These are phyloP conservation scores for Candida ovalis DNA, from an alignment of 805 yeast species.

Conservation along the genomic window DNA sequence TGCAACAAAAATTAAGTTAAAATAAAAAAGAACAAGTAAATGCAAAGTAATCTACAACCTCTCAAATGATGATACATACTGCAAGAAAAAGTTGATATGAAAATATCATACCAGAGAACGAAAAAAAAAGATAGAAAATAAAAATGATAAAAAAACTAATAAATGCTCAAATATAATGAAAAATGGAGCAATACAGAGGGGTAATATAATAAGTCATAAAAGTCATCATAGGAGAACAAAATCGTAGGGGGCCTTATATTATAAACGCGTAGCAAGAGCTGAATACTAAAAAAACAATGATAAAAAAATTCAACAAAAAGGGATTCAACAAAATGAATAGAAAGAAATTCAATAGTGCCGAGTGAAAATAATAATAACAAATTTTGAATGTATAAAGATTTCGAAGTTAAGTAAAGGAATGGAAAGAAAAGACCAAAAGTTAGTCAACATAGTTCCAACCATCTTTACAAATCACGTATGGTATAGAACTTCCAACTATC, in stretches of 20 bases:
- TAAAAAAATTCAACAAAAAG: not conserved
- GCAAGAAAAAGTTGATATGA: too few species aligned
- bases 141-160: not conserved
- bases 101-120: too few species aligned
- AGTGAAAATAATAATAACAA: not conserved
- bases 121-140: not conserved
- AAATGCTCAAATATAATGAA: not conserved
- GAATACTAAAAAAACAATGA: not conserved
- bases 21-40: too few species aligned
- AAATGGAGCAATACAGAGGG: too few species aligned
- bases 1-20: too few species aligned
- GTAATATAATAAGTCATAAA: not conserved
- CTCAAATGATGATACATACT: too few species aligned
- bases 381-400: not conserved
- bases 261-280: not conserved
- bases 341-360: not conserved
- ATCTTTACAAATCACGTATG: slow-evolving; percentile 28
- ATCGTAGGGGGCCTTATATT: not conserved
- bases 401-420: too few species aligned
- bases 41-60: too few species aligned
- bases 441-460: slow-evolving; percentile 29
- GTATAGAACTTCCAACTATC: slow-evolving; percentile 30
- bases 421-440: not conserved
- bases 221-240: not conserved
- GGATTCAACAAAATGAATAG: not conserved